Evolutionary conservation across 306 rosid genomes (phyloP).

Genomic region (Lathyrus aphaca): DNA sequence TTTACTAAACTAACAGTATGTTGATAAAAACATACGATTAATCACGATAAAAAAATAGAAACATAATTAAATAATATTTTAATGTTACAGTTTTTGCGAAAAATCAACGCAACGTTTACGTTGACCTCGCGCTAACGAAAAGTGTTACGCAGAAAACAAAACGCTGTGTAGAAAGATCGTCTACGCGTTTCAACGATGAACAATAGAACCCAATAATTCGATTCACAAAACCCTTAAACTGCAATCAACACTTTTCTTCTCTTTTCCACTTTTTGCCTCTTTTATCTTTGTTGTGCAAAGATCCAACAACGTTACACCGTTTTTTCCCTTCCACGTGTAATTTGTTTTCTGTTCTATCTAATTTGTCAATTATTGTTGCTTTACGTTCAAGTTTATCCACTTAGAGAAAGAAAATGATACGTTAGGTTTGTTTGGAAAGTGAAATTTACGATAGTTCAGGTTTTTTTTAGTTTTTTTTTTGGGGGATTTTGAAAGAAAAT

Average conservation of each 20-base stretch:
- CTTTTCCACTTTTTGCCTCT: constrained; percentile 34
- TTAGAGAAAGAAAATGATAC: neutral
- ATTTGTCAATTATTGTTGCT: constrained; percentile 47
- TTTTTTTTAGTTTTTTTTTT: too few species aligned
- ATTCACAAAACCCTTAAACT: neutral
- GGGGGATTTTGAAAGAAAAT: constrained; percentile 17
- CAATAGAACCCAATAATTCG: constrained; percentile 37
- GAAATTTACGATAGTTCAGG: constrained; percentile 1
- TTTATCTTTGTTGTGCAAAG: neutral
- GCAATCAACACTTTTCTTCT: neutral
- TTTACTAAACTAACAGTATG: too few species aligned
- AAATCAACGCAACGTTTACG: constrained; percentile 15
- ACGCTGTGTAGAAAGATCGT: constrained; percentile 19
- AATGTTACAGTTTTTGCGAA: neutral
- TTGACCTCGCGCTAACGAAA: constrained; percentile 18
- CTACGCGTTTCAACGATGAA: constrained; percentile 44
- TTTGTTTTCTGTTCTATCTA: constrained; percentile 1
- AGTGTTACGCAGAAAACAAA: neutral
- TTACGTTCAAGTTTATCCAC: constrained; percentile 50
- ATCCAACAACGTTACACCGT: constrained; percentile 10
- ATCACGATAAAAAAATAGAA: too few species aligned
- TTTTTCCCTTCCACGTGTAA: neutral
- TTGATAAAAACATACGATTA: too few species aligned
- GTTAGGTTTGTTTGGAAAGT: neutral
- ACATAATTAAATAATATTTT: neutral